Evolutionary conservation across 177 flowering plant species (phyloP), one percentile per base, ranked within the genome.

Genomic region (Telopea speciosissima): DNA sequence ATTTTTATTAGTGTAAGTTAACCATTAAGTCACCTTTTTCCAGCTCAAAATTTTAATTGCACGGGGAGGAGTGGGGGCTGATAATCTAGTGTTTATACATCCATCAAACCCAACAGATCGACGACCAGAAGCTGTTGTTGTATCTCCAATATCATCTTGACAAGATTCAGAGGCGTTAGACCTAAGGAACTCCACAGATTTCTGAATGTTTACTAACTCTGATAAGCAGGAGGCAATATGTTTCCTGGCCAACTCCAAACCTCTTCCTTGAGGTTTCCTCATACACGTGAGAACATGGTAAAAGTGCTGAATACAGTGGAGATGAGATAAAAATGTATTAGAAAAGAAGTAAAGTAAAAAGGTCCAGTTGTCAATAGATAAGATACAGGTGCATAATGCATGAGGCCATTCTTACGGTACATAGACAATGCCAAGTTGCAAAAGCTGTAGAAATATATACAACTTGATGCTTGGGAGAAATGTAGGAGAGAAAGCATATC

Each of bases 21-120:
- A 19, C 19, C 31, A 59, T 68, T 45, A 36, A 24, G 79, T 76
- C 70, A 93, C 98, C 93, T 86, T 84, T 74, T 82, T 84, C 98
- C 98, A 95, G 79, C 89, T 84, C 54, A 91, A 84, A 69, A 89
- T 75, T 84, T 79, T 85, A 45, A 91, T 90, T 33, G 96, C 77
- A 65, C 98, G 98, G 19, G 97, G 99, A 52, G 98, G 99, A 49
- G 93, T 88, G 68, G 99, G 98, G 49, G 99, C 94, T 68, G 93
- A 86, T 72, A 87, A 79, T 80, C 96, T 86, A 75, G 84, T 78
- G 72, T 95, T 93, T 70, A 93, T 69, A 75, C 83, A 90, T 69
- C 93, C 81, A 82, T 95, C 98, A 79, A 95, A 95, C 12, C 99
- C 99, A 81, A 90, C 49, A 70, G 99, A 90, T 72, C 78, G 79